These are phyloP conservation scores for Polygonum aviculare DNA, from an alignment of 148 eudicot genomes.

Conservation along the genomic window DNA sequence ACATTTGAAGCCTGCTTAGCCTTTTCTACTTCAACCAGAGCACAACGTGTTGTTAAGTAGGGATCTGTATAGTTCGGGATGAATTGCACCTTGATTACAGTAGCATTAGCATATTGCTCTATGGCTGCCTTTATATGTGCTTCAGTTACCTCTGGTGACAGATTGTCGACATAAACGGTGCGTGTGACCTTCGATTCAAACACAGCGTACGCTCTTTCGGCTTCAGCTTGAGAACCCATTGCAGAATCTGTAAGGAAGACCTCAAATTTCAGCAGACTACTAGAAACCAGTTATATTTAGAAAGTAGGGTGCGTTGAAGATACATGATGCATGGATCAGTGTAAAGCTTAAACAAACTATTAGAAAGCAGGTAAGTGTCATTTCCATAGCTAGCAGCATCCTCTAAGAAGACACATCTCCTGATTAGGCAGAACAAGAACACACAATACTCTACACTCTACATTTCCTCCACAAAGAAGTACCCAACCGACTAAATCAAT, in stretches of 20 bases:
- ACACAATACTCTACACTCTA: too few species aligned
- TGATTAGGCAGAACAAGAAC: too few species aligned
- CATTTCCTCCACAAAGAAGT: too few species aligned
- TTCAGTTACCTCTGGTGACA: slow-evolving; percentile 54
- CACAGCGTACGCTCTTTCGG: slow-evolving; percentile 45
- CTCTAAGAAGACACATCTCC: too few species aligned
- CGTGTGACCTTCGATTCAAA: slow-evolving; percentile 61
- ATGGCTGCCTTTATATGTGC: slow-evolving; percentile 49
- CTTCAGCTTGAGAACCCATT: slow-evolving; percentile 27
- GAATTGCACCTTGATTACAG: slow-evolving; percentile 32
- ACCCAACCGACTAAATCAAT: too few species aligned
- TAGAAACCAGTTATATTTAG: not conserved
- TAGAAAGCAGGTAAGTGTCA: too few species aligned
- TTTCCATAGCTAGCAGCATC: too few species aligned
- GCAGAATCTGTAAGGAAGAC: not conserved
- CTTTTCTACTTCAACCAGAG: slow-evolving; percentile 58
- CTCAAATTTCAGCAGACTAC: not conserved
- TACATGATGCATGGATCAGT: too few species aligned
- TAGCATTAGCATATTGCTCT: slow-evolving; percentile 60
- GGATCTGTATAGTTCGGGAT: slow-evolving; percentile 45
- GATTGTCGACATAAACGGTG: slow-evolving; percentile 64
- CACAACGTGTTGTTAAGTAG: slow-evolving; percentile 27
- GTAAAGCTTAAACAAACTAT: too few species aligned
- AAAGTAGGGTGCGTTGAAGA: too few species aligned
- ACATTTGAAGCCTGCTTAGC: slow-evolving; percentile 33